Evolutionary conservation across 169 alveolate species (phyloP).

Genomic region (Plasmodium sp.): DNA sequence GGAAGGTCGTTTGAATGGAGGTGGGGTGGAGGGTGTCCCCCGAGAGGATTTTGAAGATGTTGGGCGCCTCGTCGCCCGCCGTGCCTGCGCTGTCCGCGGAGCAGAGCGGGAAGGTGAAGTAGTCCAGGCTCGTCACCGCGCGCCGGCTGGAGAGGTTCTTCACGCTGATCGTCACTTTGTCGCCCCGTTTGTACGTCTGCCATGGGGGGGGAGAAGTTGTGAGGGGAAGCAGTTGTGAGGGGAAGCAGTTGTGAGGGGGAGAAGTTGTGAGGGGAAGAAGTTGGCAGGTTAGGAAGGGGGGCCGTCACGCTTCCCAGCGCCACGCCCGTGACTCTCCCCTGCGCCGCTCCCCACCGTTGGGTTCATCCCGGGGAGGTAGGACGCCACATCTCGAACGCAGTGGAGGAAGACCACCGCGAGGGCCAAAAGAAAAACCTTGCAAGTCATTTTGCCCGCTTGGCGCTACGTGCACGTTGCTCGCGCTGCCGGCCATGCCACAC

Average conservation of each 20-base stretch:
- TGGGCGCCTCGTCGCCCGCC: slow-evolving; percentile 20
- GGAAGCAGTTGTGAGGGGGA: background rate
- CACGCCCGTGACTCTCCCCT: background rate
- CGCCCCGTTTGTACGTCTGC: slow-evolving; percentile 36
- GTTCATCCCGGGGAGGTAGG: slow-evolving; percentile 72
- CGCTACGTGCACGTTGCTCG: background rate
- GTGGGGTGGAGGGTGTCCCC: slow-evolving; percentile 50
- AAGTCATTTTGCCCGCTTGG: slow-evolving; percentile 5
- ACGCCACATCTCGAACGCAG: slow-evolving; percentile 12
- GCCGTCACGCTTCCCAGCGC: background rate
- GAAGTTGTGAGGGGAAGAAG: background rate
- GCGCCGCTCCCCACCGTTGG: slow-evolving; percentile 18
- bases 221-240: no score
- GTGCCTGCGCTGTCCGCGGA: slow-evolving; percentile 6
- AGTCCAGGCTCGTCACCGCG: slow-evolving; percentile 59
- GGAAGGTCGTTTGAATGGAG: slow-evolving; percentile 34
- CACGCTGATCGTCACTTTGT: slow-evolving; percentile 33
- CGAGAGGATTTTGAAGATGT: slow-evolving; percentile 33
- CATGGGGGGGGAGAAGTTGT: background rate
- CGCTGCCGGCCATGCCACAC: background rate
- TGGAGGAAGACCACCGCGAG: background rate
- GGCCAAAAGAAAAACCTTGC: background rate
- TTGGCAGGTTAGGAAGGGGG: no score
- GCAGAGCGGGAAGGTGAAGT: slow-evolving; percentile 56
- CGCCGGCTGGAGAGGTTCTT: slow-evolving; percentile 64